Base-by-base conservation (phyloP, 108 stramenopile genomes). In the Schizochytrium sp. region DNA sequence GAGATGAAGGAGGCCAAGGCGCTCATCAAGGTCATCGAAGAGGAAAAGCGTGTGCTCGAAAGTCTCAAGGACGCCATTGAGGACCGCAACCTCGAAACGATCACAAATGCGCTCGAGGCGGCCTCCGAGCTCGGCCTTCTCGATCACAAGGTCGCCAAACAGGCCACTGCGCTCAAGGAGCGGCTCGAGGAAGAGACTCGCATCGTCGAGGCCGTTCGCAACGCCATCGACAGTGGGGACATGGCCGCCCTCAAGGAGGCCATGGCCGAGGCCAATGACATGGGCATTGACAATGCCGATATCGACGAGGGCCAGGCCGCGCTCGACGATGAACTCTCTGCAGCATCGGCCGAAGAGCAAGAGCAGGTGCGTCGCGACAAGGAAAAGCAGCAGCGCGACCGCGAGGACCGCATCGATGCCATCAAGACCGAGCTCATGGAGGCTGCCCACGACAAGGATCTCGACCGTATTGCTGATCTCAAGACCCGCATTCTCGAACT, bases 161-260 rank as follows among this genome's bases (percentile, higher is more conserved):
- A 91, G 83, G 93, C 93, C 19, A 10, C 21, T 43, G 87, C 91
- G 25, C 87, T 92, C 43, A 92, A 88, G 83, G 41, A 51, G 41
- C 89, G 93, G 18, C 57, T 94, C 25, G 92, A 94, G 58, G 91
- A 94, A 72, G 94, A 94, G 89, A 90, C 89, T 45, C 89, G 57
- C 57, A 87, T 89, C 47, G 60, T 92, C 34, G 88, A 43, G 43
- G 90, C 90, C 71, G 87, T 94, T 28, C 25, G 72, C 44, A 51
- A 45, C 4, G 92, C 93, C 53, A 89, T 89, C 51, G 60, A 29
- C 23, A 48, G 47, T 47, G 90, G 88, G 44, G 92, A 92, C 43
- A 48, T 90, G 23, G 72, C 89, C 43, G 76, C 43, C 44, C 69
- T 93, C 43, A 57, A 89, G 88, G 57, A 48, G 25, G 87, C 28